Conservation (phyloP, 371 early-diverging fungal species). For the Polyrhizophydium stewartii region DNA sequence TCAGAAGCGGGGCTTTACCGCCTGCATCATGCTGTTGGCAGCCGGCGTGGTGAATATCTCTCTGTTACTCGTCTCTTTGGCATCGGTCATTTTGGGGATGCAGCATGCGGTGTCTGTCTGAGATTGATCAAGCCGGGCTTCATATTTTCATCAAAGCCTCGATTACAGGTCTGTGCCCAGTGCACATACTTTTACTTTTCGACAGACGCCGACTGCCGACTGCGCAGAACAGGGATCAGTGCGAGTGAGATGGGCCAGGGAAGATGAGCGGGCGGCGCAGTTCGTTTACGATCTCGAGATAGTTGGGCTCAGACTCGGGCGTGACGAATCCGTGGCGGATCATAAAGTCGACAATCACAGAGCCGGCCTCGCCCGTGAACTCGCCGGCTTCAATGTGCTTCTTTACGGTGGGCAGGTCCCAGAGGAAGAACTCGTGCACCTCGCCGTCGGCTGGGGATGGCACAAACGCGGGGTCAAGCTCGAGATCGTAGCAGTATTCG, state of each 20-base stretch:
- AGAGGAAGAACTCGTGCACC: constrained; percentile 76
- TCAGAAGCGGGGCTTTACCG: too few relatives aligned
- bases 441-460: constrained; percentile 87
- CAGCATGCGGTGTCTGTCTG: too few relatives aligned
- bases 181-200: too few relatives aligned
- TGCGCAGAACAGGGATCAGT: too few relatives aligned
- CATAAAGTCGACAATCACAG: constrained; percentile 81
- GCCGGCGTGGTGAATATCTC: too few relatives aligned
- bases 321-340: constrained; percentile 65
- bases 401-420: constrained; percentile 64
- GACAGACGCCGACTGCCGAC: too few relatives aligned
- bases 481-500: constrained; percentile 76
- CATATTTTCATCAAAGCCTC: too few relatives aligned
- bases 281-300: constrained; percentile 57
- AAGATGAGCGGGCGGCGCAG: constrained; percentile 66
- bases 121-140: too few relatives aligned
- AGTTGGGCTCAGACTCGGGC: constrained; percentile 76
- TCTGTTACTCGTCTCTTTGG: too few relatives aligned
- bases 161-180: too few relatives aligned
- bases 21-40: too few relatives aligned
- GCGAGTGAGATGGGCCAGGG: constrained; percentile 40
- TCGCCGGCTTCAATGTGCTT: constrained; percentile 52
- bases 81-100: too few relatives aligned
- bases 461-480: constrained; percentile 54
- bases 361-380: constrained; percentile 88